Evolutionary conservation across 2,329 filamentous ascomycete species (phyloP), one percentile per base, ranked within the genome.

Genomic region (Anthostomella pinea): DNA sequence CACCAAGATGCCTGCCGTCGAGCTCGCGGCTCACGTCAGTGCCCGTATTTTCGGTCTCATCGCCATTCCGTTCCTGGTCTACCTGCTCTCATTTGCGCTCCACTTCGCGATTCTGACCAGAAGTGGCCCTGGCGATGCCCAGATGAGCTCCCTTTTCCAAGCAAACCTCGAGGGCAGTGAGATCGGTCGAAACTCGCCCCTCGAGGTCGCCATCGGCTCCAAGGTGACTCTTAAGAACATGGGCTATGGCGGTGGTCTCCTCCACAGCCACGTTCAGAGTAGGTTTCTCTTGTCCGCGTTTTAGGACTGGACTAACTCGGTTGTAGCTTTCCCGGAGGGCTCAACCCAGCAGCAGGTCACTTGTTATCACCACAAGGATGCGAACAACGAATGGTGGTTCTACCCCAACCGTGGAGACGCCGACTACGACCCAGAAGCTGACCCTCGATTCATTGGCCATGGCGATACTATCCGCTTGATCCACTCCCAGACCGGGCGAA

Each of bases 301-400:
- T 20, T n/a, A 33, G 18, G 23, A 22, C 17, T 34, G 10, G 29
- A 34, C 49, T 56, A 35, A 55, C 33, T 21, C 21, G 7, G 30
- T 8, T 27, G 15, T 35, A 58, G 54, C 89, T 7, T 97, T 88
- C 62, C 91, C 91, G 0, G 90, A 96, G 59, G 93, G 91, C 20
- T 97, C 93, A 23, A 70, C 70, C 34, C 93, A 98, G 67, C 94
- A 98, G 66, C 93, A 98, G 64, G 83, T 98, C 45, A 98, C 93
- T 46, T 98, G 94, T 73, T 98, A 98, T 68, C 93, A 98, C 68
- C 93, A 98, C 75, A 98, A 98, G 65, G 93, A 98, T 72, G 77
- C 91, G 63, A 98, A 98, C 78, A 98, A 98, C 63, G 93, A 98
- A 64, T 98, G 93, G 93, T 95, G 94, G 69, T 90, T 98, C 67